These are phyloP conservation scores for Boletellus ananiceps DNA, from an alignment of 768 basidiomycete genomes.

Conservation along the genomic window DNA sequence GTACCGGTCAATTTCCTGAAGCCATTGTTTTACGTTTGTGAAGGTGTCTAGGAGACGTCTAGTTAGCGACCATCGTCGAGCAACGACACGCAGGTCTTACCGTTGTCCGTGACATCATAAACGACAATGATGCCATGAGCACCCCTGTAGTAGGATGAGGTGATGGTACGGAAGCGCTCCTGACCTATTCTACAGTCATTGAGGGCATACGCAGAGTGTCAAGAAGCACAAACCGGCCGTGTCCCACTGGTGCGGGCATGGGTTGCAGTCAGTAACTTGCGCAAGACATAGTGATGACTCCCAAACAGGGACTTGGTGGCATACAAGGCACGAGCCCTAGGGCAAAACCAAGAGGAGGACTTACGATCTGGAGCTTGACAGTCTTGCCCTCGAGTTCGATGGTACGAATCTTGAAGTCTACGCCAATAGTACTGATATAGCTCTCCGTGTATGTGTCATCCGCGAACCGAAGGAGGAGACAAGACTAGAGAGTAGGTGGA, in stretches of 20 bases:
- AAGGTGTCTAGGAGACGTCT: constrained; percentile 66
- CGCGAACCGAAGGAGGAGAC: constrained; percentile 85
- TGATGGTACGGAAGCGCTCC: constrained; percentile 98
- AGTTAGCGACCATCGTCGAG: constrained; percentile 4
- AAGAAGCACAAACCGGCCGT: constrained; percentile 69
- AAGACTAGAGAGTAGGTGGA: constrained; percentile 58
- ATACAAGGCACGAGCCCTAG: neutral
- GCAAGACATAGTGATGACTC: neutral
- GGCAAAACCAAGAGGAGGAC: constrained; percentile 30
- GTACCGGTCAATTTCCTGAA: constrained; percentile 91
- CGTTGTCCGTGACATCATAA: constrained; percentile 97
- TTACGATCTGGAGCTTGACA: constrained; percentile 95
- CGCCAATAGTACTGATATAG: constrained; percentile 96
- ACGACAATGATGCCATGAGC: constrained; percentile 98
- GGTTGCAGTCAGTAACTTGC: constrained; percentile 12
- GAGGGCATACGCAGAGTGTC: neutral
- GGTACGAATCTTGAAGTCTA: constrained; percentile 98
- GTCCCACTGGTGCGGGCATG: constrained; percentile 65
- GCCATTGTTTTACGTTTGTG: constrained; percentile 93
- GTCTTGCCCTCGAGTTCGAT: constrained; percentile 99
- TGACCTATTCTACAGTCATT: constrained; percentile 55
- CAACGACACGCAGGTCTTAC: constrained; percentile 33
- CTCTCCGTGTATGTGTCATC: constrained; percentile 98
- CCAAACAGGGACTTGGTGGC: neutral
- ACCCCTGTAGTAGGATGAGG: constrained; percentile 98